Base-by-base conservation (phyloP, 805 yeast species). In the Cyberlindnera lachancei region DNA sequence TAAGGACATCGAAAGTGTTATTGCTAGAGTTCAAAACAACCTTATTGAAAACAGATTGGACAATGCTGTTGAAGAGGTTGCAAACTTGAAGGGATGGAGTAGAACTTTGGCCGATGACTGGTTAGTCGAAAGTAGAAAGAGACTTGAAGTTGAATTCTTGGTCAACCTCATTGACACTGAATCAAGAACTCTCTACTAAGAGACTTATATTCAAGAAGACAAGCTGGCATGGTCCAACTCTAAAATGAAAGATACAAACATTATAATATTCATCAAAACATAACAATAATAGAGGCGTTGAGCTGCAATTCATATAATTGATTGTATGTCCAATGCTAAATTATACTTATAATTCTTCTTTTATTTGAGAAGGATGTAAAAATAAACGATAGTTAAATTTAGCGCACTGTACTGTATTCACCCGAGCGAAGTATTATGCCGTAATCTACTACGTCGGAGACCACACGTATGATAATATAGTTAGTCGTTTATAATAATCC, bases 11-110 rank as follows among this genome's bases (percentile, higher is more conserved):
- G 97, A 90, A 63, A 73, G 87, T 34, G 80, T 88, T 15, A 75
- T 88, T 50, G 88, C 94, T 2, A 75, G 95, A 53, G 92, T 94
- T 22, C 78, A 81, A 46, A 68, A 78, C 35, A 75, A 82, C 45
- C 66, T 90, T 52, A 63, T 72, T 28, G 74, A 80, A 48, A 87
- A 90, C 36, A 76, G 82, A 41, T 70, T 92, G 47, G 86, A 81
- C 53, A 71, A 71, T 39, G 98, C 98, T 12, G 94, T 92, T 18
- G 95, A 88, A 54, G 96, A 88, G 59, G 92, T 81, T 34, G 79
- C 94, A 41, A 70, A 75, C 43, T 70, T 92, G 59, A 82, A 84
- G 59, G 97, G 97, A 25, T 85, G 95, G 95, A 74, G 92, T 23
- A 79, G 94, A 69, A 73, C 73, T 53, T 69, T 92, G 47, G 92